A percentile compares a stretch with the other conserved stretches of the same genome.
These are phyloP conservation scores for Backusella mclennaniae DNA, from an alignment of 192 early-diverging fungal genomes.

Conservation along the genomic window DNA sequence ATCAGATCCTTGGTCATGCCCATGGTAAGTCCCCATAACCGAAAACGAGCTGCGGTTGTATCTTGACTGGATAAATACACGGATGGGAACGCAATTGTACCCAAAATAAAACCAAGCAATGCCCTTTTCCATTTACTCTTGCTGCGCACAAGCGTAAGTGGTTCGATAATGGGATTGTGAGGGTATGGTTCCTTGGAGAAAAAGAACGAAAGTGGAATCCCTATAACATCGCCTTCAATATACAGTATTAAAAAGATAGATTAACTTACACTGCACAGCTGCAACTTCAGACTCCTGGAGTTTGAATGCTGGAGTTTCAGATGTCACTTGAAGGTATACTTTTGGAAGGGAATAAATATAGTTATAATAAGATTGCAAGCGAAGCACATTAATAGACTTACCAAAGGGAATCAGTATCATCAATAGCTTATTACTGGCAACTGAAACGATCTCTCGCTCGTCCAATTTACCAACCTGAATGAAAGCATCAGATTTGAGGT, in stretches of 20 bases:
- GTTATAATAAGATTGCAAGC: neutral
- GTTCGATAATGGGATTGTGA: conserved; percentile 7
- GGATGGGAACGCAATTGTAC: conserved; percentile 25
- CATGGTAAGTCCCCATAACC: conserved; percentile 33
- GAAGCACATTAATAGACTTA: neutral
- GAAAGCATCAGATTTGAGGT: conserved; percentile 20
- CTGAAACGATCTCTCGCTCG: conserved; percentile 23
- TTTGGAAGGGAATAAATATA: neutral
- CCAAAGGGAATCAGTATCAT: conserved; percentile 37
- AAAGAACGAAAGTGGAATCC: conserved; percentile 32
- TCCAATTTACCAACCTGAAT: conserved; percentile 23
- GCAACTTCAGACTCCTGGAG: conserved; percentile 29
- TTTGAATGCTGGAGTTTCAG: conserved; percentile 22
- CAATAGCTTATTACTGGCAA: conserved; percentile 17
- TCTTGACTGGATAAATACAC: conserved; percentile 20
- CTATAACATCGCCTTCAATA: neutral
- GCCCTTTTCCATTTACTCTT: neutral
- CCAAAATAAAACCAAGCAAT: conserved; percentile 15
- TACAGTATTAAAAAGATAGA: neutral
- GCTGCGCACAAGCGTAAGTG: neutral
- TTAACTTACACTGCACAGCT: conserved; percentile 26
- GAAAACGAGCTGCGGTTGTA: neutral
- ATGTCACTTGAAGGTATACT: conserved; percentile 32
- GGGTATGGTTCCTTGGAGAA: conserved; percentile 3
- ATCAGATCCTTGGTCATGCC: conserved; percentile 32